Base-by-base conservation (phyloP, 2,329 filamentous ascomycete species). In the Beauveria brongniartii region DNA sequence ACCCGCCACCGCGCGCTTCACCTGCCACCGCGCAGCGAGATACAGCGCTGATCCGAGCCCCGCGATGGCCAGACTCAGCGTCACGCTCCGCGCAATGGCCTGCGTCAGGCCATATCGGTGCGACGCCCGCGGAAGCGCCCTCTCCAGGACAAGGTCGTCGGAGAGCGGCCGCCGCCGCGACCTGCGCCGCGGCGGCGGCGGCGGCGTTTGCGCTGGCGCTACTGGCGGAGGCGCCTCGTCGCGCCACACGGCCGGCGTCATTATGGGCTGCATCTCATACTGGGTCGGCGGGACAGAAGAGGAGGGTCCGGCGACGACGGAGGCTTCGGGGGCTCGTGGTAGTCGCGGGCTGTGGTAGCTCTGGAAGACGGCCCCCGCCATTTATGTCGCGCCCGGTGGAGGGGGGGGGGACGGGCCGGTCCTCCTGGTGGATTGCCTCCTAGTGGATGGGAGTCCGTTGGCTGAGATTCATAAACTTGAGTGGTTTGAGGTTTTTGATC, bases 331-430 rank as follows among this genome's bases (percentile, higher is more conserved):
- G 30, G 44, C 55, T 16, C 46, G 28, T 16, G 43, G 55, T n/a
- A 37, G 34, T 9, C 22, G 46, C 8, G 44, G 46, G 8, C n/a
- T 9, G 41, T 8, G n/a, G 47, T 50, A 34, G 56, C 22, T 44
- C n/a, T 30, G 24, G 56, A 59, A 59, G 40, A 59, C 56, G 37
- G 46, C 56, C 37, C 56, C 56, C 34, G 56, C 47, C 56, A 59
- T 59, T 20, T 34, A 30, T 2, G 30, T 30, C 30, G 30, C 30
- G 30, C 30, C 30, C 30, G 30, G 30, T 28, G 26, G 30, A 30
- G 28, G 28, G 26, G 28, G 30, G 28, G 28, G 28, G 9, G 9
- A 30, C 30, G 30, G 30, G 30, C 30, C 30, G 30, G 30, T 30
- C 30, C 30, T 30, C 30, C 30, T 30, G 30, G 30, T 30, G 30